Evolutionary conservation across 2,329 filamentous ascomycete genomes (phyloP), one percentile per base, ranked within the genome.

Genomic region (Penicillium occitanis): DNA sequence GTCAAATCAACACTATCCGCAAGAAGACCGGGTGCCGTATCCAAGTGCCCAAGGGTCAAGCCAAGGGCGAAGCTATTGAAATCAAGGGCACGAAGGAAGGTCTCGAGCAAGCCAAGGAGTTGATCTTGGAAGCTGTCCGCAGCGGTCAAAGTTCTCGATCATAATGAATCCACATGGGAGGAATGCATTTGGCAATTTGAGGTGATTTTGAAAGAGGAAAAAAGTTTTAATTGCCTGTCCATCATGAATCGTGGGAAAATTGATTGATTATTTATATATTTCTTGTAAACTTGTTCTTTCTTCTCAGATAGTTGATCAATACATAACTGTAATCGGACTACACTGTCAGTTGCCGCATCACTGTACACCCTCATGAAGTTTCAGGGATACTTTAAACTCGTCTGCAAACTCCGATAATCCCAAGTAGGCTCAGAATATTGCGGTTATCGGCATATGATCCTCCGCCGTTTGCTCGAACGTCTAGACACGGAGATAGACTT

Each of bases 21-120:
- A 92, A 92, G 82, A 88, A 95, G 83, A 97, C 93, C 61, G 91
- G 91, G 64, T 97, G 93, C 80, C 93, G 91, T 81, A 96, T 99
- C 76, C 93, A 93, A 70, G 94, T 99, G 48, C 95, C 95, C 25
- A 89, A 91, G 70, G 90, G 92, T 73, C 91, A 96, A 78, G 83
- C 83, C 44, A 80, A 82, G 71, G 85, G 84, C 25, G 93, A 97
- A 78, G 92, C 94, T 3, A 97, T 99, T 76, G 92, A 97, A 82
- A 91, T 99, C 73, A 84, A 90, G 42, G 95, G 95, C 46, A 86
- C 85, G 64, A 87, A 86, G 74, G 90, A 92, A 17, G 92, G 91
- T 13, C 88, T 96, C 44, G 92, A 97, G 79, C 86, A 91, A 77
- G 95, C 95, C 60, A 93, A 90, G 81, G 89, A 96, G 67, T 84